These are phyloP conservation scores for Mortierella claussenii DNA, from an alignment of 192 early-diverging fungal species.

Conservation along the genomic window DNA sequence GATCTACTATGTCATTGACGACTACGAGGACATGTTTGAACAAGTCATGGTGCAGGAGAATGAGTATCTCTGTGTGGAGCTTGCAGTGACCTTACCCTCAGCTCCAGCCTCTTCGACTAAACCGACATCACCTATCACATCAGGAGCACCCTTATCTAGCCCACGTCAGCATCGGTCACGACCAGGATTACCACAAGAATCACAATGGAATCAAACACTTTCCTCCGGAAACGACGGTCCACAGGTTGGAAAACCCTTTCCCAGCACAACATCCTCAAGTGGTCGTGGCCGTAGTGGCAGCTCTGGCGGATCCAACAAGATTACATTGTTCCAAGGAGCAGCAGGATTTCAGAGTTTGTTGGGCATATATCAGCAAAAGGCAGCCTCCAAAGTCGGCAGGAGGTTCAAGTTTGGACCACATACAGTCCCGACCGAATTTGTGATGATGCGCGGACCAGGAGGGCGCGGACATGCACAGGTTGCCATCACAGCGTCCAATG, in stretches of 20 bases:
- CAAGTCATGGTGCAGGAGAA: constrained; percentile 86
- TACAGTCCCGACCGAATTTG: constrained; percentile 86
- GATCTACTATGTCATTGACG: constrained; percentile 94
- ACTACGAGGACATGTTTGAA: constrained; percentile 91
- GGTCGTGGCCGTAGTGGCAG: constrained; percentile 61
- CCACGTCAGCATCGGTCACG: constrained; percentile 15
- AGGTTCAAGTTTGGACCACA: constrained; percentile 69
- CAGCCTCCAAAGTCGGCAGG: constrained; percentile 69
- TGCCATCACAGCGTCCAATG: constrained; percentile 61
- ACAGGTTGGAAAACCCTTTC: constrained; percentile 38
- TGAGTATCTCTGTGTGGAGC: constrained; percentile 93
- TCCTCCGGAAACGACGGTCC: constrained; percentile 11
- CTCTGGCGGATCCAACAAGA: constrained; percentile 63
- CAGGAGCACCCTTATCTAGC: constrained; percentile 27
- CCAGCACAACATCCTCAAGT: constrained; percentile 31
- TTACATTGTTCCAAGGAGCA: constrained; percentile 92
- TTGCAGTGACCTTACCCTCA: constrained; percentile 80
- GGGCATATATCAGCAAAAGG: constrained; percentile 87
- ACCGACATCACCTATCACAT: constrained; percentile 53
- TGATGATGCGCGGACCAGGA: constrained; percentile 94
- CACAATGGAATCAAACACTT: constrained; percentile 29
- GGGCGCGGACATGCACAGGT: constrained; percentile 92
- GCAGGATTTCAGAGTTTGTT: constrained; percentile 84
- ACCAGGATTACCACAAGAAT: constrained; percentile 1
- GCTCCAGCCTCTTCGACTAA: constrained; percentile 54